phyloP scores from a whole-genome alignment of 1,139 yeast species.

The Hyphopichia fennica region DNA sequence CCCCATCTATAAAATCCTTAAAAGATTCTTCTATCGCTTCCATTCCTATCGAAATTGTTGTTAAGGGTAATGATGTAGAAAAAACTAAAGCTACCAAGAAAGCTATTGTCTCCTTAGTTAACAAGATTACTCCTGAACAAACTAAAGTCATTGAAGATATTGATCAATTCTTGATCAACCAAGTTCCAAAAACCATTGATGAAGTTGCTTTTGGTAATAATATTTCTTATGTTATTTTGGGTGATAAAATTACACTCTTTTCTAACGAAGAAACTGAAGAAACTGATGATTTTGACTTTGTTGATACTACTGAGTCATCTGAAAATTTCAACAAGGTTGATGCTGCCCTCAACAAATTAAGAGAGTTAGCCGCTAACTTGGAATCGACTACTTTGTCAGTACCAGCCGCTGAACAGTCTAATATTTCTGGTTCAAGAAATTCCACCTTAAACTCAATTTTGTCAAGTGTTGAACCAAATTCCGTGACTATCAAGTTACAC shows the following conservation, averaged over 20 bases:
- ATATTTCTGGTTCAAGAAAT: conserved; percentile 56
- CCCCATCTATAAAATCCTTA: conserved; percentile 47
- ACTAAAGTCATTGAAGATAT: conserved; percentile 63
- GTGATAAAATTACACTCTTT: conserved; percentile 44
- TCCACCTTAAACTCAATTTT: conserved; percentile 56
- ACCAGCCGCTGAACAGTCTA: conserved; percentile 56
- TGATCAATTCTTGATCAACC: conserved; percentile 63
- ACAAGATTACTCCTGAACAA: conserved; percentile 67
- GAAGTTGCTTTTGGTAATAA: conserved; percentile 48
- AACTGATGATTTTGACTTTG: conserved; percentile 37
- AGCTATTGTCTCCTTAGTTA: conserved; percentile 70
- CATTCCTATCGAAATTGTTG: conserved; percentile 45
- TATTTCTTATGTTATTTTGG: conserved; percentile 58
- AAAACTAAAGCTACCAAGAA: conserved; percentile 51
- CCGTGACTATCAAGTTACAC: conserved; percentile 43
- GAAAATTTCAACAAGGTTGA: conserved; percentile 49
- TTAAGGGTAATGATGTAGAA: conserved; percentile 32
- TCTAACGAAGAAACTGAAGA: conserved; percentile 14
- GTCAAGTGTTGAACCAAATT: conserved; percentile 33
- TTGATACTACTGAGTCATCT: conserved; percentile 17
- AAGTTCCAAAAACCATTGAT: conserved; percentile 46
- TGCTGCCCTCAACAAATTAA: conserved; percentile 52
- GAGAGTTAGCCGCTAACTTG: conserved; percentile 58
- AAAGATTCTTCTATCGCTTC: conserved; percentile 17
- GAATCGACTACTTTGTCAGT: conserved; percentile 52